A percentile compares a stretch with the other conserved stretches of the same genome.
phyloP scores from a whole-genome alignment of 2,329 filamentous ascomycete genomes.

The Gnomoniopsis sp. region DNA sequence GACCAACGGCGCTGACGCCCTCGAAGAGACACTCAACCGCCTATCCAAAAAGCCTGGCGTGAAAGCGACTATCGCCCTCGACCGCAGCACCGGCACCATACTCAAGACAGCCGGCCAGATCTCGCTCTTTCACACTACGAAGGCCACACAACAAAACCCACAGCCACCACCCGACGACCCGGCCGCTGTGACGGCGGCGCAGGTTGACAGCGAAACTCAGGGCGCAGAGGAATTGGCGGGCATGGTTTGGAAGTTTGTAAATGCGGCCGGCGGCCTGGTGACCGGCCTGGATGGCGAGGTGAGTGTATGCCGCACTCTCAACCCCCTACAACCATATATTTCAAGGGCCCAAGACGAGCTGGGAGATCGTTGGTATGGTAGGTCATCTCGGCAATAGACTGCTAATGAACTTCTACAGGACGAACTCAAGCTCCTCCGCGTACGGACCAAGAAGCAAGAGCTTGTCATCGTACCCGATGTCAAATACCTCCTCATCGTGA shows the following conservation, averaged over 20 bases:
- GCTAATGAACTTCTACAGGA: constrained; percentile 44
- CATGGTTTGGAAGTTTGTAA: constrained; percentile 74
- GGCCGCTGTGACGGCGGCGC: constrained; percentile 34
- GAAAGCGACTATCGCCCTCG: constrained; percentile 72
- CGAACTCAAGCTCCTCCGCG: constrained; percentile 69
- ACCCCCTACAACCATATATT: neutral
- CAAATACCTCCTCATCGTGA: constrained; percentile 74
- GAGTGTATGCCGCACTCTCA: constrained; percentile 14
- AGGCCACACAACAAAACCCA: constrained; percentile 15
- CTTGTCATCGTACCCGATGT: constrained; percentile 77
- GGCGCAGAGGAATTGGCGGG: constrained; percentile 70
- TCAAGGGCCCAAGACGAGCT: too few species aligned
- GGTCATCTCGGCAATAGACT: neutral
- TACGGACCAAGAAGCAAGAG: constrained; percentile 83
- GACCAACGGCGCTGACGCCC: constrained; percentile 53
- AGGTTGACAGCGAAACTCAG: constrained; percentile 48
- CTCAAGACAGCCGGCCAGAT: constrained; percentile 71
- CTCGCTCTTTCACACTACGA: constrained; percentile 52
- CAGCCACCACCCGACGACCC: constrained; percentile 29
- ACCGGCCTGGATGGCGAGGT: constrained; percentile 70
- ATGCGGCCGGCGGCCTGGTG: constrained; percentile 65
- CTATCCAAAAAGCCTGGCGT: constrained; percentile 76
- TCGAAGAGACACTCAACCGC: constrained; percentile 63
- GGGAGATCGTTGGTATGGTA: neutral
- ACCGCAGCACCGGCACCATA: constrained; percentile 68